Evolutionary conservation across 108 stramenopile species (phyloP), one percentile per base, ranked within the genome.

Genomic region (Nitzschia sp.): DNA sequence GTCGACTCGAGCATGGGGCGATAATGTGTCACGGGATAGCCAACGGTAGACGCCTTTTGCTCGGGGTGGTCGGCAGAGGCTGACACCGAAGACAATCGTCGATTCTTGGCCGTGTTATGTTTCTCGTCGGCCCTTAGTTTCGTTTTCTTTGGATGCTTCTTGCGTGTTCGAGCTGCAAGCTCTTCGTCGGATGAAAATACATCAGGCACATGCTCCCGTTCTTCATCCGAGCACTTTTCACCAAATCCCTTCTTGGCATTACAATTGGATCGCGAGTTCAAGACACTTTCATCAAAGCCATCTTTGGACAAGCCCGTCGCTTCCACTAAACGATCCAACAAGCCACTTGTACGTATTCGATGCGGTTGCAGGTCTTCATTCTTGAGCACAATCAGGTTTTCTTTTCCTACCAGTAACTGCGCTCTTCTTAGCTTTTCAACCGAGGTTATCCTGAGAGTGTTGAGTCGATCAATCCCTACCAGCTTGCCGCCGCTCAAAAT

Each of bases 361-460:
- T 60, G 24, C 8, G 70, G 59, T 54, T 46, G 18, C 72, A 73
- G 24, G 17, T 64, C 72, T 65, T 73, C 72, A 29, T 57, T 73
- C 29, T 57, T 56, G 25, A 64, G 17, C 8, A 72, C 31, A n/a
- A 63, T 31, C 26, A 63, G 38, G 51, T 72, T 72, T 29, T 63
- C 61, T 11, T 31, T 53, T 0, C 61, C 71, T 2, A 70, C 69
- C 0, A 59, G 13, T 5, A 17, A 15, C 2, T 28, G 25, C 0
- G 54, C 9, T 21, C 23, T 28, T 26, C 51, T n/a, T 0, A 58
- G 31, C 51, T 13, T 24, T 11, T 33, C 15, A 28, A 59, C 26
- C 17, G 68, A 32, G 6, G 9, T 36, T 30, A 42, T 34, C 28
- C 57, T 59, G 32, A 69, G 18, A 15, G 58, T 28, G 2, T 54